phyloP scores from a whole-genome alignment of 169 alveolate genomes.

The Eimeria maxima region DNA sequence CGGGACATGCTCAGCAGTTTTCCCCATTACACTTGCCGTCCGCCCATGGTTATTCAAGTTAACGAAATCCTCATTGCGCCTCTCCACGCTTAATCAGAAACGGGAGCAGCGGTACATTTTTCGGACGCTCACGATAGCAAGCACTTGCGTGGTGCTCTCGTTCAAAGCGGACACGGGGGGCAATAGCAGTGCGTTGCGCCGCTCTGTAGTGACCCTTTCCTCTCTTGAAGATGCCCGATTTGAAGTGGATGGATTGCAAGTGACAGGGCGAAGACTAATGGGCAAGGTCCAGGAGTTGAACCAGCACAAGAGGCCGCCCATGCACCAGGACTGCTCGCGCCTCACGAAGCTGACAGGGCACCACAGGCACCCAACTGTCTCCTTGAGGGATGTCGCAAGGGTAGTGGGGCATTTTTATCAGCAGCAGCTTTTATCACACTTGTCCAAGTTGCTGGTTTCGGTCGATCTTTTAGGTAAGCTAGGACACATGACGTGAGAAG shows the following conservation, averaged over 20 bases:
- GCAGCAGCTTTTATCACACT: conserved; percentile 79
- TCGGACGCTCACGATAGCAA: conserved; percentile 57
- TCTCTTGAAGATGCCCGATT: conserved; percentile 69
- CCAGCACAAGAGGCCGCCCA: conserved; percentile 49
- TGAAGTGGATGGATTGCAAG: conserved; percentile 53
- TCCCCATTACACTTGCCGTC: not conserved
- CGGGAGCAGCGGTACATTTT: conserved; percentile 57
- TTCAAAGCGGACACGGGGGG: conserved; percentile 76
- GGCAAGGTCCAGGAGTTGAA: conserved; percentile 36
- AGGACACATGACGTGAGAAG: not conserved
- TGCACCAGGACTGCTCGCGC: conserved; percentile 5
- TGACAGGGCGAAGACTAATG: conserved; percentile 29
- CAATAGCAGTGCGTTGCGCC: conserved; percentile 64
- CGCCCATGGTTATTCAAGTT: not conserved
- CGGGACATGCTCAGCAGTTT: not conserved
- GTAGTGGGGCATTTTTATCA: conserved; percentile 49
- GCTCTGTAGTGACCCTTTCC: conserved; percentile 65
- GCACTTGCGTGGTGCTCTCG: conserved; percentile 63
- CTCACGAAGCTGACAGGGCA: not conserved
- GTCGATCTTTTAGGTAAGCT: conserved; percentile 81
- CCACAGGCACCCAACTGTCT: conserved; percentile 67
- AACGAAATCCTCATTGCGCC: not conserved
- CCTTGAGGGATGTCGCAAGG: conserved; percentile 56
- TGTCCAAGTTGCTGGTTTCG: conserved; percentile 77
- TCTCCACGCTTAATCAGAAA: conserved; percentile 1